Conservation (phyloP, 345 rosid genomes). For the Excoecaria agallocha region DNA sequence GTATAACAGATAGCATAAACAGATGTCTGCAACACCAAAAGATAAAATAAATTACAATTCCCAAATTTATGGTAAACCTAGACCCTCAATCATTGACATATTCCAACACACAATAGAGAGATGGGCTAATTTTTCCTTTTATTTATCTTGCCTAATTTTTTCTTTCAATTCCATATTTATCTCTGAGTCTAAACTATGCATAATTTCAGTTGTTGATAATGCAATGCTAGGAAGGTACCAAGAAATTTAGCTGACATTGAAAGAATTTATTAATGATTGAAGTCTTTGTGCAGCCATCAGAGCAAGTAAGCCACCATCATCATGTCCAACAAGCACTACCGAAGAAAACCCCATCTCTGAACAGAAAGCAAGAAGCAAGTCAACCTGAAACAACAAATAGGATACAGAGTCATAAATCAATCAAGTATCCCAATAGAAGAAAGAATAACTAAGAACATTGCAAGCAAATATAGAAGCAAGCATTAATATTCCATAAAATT, state of each 20-base stretch:
- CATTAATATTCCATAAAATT: neutral
- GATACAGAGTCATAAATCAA: slow-evolving; percentile 10
- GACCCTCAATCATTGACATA: neutral
- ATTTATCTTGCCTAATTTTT: neutral
- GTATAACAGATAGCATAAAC: neutral
- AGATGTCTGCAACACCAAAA: too few species aligned
- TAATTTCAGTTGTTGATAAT: slow-evolving; percentile 4
- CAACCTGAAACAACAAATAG: slow-evolving; percentile 58
- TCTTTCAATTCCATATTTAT: neutral
- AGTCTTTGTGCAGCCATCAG: slow-evolving; percentile 73
- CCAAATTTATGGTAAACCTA: too few species aligned
- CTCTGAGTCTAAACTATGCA: neutral
- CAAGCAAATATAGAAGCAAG: neutral
- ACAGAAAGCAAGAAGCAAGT: slow-evolving; percentile 88
- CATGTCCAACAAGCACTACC: slow-evolving; percentile 89
- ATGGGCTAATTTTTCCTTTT: neutral
- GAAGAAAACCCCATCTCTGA: slow-evolving; percentile 89
- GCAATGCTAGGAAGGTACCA: neutral
- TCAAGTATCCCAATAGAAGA: slow-evolving; percentile 4
- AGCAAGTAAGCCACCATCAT: slow-evolving; percentile 95
- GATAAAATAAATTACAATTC: neutral
- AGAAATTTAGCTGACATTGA: slow-evolving; percentile 45
- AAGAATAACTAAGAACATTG: neutral
- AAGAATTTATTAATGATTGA: slow-evolving; percentile 46
- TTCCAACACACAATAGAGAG: neutral